These are phyloP conservation scores for Carex arenaria DNA, from an alignment of 202 grass and related monocot genomes.

Conservation along the genomic window DNA sequence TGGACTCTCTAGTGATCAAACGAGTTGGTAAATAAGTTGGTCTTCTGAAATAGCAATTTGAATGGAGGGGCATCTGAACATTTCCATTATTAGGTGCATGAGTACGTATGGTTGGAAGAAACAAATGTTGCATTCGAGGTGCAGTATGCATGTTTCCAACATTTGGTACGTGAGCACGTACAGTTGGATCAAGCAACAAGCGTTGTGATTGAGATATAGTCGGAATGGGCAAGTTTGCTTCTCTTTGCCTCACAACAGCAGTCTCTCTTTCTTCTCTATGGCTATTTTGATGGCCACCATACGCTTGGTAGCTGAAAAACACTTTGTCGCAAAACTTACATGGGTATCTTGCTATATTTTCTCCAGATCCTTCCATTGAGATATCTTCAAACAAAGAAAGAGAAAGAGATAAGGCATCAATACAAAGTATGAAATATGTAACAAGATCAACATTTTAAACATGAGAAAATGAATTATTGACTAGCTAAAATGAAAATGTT, in stretches of 20 bases:
- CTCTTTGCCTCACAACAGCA: background rate
- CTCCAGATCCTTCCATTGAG: background rate
- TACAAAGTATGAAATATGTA: background rate
- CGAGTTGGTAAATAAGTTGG: background rate
- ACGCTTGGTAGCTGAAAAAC: constrained; percentile 31
- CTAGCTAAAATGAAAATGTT: background rate
- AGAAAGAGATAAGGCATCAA: background rate
- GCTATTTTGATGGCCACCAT: constrained; percentile 46
- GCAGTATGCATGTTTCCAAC: background rate
- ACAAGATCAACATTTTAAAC: background rate
- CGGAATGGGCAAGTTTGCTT: background rate
- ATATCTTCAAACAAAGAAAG: background rate
- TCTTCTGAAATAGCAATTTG: background rate
- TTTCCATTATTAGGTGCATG: background rate
- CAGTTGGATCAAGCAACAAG: background rate
- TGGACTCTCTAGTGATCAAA: background rate
- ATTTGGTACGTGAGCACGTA: background rate
- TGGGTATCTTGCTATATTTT: background rate
- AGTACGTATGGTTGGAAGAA: background rate
- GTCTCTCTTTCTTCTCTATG: constrained; percentile 24
- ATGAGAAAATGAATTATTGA: background rate
- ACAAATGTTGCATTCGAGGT: background rate
- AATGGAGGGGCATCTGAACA: background rate
- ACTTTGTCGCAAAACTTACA: constrained; percentile 35
- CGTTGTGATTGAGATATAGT: background rate